phyloP scores from a whole-genome alignment of 176 grass and related monocot genomes.

The Ensete ventricosum region DNA sequence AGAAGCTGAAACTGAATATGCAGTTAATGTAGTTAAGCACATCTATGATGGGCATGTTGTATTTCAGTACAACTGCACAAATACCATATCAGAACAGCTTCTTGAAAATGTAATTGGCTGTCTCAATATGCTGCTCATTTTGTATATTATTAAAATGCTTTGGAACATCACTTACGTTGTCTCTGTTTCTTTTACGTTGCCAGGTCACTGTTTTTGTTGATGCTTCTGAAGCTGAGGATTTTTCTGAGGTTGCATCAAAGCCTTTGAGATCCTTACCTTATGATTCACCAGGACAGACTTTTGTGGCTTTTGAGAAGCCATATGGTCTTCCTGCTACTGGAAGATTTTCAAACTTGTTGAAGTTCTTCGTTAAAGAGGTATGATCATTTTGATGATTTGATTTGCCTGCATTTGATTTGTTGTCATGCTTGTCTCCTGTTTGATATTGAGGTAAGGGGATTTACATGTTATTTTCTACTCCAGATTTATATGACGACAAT shows the following conservation, averaged over 20 bases:
- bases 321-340: conserved; percentile 66
- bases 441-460: neutral
- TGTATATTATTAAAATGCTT: no score
- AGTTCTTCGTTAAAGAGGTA: conserved; percentile 97
- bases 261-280: conserved; percentile 71
- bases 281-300: conserved; percentile 76
- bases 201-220: conserved; percentile 92
- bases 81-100: conserved; percentile 93
- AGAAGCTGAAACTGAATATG: conserved; percentile 97
- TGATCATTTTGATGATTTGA: neutral
- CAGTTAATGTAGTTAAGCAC: conserved; percentile 93
- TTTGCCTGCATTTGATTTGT: neutral
- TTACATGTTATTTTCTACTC: neutral
- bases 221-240: conserved; percentile 89
- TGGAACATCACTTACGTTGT: no score
- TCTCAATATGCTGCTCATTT: no score
- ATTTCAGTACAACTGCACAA: conserved; percentile 95
- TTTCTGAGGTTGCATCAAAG: conserved; percentile 61
- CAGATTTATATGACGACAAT: no score
- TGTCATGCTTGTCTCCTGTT: neutral
- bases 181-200: neutral
- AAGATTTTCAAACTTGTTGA: conserved; percentile 85
- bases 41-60: conserved; percentile 76
- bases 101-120: conserved; percentile 57
- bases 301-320: conserved; percentile 93